These are phyloP conservation scores for Lepraria neglecta DNA, from an alignment of 495 filamentous ascomycete species.

Conservation along the genomic window DNA sequence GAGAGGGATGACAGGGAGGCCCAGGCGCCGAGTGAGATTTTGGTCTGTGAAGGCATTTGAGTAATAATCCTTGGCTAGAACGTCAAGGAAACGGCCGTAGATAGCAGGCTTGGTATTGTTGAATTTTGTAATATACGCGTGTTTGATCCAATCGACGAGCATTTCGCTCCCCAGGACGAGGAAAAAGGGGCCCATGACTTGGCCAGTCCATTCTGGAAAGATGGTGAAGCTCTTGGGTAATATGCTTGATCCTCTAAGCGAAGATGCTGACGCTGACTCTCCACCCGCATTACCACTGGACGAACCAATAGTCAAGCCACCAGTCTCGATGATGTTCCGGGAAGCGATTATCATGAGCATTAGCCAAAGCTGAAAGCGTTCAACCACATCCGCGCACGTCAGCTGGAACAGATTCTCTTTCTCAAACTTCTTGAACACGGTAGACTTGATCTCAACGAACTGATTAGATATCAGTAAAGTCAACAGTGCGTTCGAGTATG, in stretches of 20 bases:
- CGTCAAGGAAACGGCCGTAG: conserved; percentile 82
- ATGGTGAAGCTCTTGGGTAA: conserved; percentile 83
- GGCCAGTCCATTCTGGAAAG: conserved; percentile 78
- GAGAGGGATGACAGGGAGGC: conserved; percentile 85
- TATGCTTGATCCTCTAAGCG: conserved; percentile 53
- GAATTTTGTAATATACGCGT: conserved; percentile 96
- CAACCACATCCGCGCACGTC: conserved; percentile 92
- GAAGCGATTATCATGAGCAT: conserved; percentile 94
- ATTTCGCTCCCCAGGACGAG: conserved; percentile 93
- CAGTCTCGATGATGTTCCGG: conserved; percentile 91
- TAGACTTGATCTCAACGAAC: conserved; percentile 96
- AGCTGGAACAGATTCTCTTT: conserved; percentile 94
- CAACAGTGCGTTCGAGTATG: conserved; percentile 91
- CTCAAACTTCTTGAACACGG: conserved; percentile 78
- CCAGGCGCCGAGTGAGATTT: conserved; percentile 80
- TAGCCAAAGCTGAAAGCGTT: conserved; percentile 95
- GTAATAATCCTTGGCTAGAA: conserved; percentile 96
- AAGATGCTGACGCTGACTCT: conserved; percentile 40
- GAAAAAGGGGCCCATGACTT: conserved; percentile 85
- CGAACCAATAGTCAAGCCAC: conserved; percentile 47
- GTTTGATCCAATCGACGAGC: conserved; percentile 96
- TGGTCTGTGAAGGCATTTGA: conserved; percentile 90
- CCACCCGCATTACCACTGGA: conserved; percentile 24
- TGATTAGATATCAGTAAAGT: conserved; percentile 90
- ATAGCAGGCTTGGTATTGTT: conserved; percentile 89